Evolutionary conservation across 2,329 filamentous ascomycete species (phyloP), one percentile per base, ranked within the genome.

Genomic region (Aspergillus thermomutatus): DNA sequence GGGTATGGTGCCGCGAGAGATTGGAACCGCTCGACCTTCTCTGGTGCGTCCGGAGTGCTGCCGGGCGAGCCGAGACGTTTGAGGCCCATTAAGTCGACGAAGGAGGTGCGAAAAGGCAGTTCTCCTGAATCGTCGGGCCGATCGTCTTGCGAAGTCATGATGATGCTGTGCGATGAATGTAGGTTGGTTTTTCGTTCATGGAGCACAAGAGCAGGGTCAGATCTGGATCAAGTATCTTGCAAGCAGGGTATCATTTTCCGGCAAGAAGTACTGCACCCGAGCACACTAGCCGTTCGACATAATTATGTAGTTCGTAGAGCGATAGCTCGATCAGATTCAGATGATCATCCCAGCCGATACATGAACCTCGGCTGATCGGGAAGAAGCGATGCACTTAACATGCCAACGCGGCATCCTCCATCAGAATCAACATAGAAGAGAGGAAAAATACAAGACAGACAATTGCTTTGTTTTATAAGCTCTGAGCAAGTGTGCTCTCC

Each of bases 1-100:
- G 75, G 72, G 58, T 76, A 82, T 2, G 72, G 73, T 3, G 51
- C 50, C 37, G 69, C 61, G 14, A 68, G 46, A 1, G 73, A 59
- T 34, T 65, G 62, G 28, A 75, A 74, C 3, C 50, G 58, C 21
- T 73, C 69, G 46, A 69, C 56, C 27, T 61, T 70, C 55, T 71
- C 71, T 17, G 64, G 58, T 9, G 60, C 63, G 23, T 52, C 40
- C 17, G 55, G 55, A 10, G 57, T 52, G 9, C 46, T n/a, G 27
- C 54, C 56, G 19, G 55, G 53, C 43, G 61, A 60, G 23, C 61
- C 60, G 6, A 73, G 60, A 43, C 59, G 66, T 53, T 69, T 62
- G 19, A 73, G 62, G 4, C 68, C 66, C 70, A 74, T 73, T 43
- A 73, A 56, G 26, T 69, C 61, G 41, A 60, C 61, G 26, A 72